Evolutionary conservation across 257 asterid species (phyloP).

Genomic region (Rauvolfia tetraphylla): DNA sequence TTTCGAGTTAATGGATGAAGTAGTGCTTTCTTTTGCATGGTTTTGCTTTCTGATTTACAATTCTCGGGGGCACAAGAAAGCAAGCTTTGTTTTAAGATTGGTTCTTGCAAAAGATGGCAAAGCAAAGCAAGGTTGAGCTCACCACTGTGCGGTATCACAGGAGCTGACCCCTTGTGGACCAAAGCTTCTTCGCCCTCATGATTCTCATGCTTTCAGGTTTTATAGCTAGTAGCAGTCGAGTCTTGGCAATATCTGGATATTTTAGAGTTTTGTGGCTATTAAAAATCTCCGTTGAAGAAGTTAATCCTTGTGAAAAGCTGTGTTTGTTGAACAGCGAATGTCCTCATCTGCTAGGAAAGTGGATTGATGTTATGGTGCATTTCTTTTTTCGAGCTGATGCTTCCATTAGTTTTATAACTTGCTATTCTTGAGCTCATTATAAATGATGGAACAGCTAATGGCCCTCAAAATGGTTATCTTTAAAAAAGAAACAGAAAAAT

Average conservation of each 20-base stretch:
- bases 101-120: no score
- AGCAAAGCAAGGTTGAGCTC: neutral
- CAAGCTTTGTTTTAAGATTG: neutral
- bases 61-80: neutral
- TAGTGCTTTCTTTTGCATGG: neutral
- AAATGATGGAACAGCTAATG: no score
- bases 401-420: neutral
- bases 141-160: neutral
- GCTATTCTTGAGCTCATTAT: neutral
- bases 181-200: neutral
- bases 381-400: neutral
- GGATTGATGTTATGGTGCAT: neutral
- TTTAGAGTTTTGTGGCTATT: neutral
- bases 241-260: conserved; percentile 1
- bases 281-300: neutral
- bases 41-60: neutral
- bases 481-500: no score
- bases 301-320: neutral
- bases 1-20: neutral
- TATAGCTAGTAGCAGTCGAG: neutral
- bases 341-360: neutral
- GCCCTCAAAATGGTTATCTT: no score
- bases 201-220: neutral
- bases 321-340: neutral
- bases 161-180: neutral